Evolutionary conservation across 140 eudicot genomes (phyloP).

Genomic region (Oenanthe javanica): DNA sequence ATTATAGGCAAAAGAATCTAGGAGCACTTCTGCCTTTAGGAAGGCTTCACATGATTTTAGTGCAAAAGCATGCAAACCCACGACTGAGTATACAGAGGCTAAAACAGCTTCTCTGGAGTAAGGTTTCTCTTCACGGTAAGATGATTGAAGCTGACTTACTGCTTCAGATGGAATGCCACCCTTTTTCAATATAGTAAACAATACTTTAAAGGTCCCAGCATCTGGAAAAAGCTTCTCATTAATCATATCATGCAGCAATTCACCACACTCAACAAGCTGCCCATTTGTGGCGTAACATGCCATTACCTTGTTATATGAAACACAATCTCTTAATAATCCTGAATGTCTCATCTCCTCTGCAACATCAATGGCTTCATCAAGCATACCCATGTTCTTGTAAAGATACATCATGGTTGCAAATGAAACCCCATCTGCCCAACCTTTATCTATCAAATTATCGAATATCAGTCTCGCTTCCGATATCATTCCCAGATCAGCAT

Average conservation of each 20-base stretch:
- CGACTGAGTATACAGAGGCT: conserved; percentile 46
- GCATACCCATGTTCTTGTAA: conserved; percentile 84
- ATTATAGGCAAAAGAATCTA: conserved; percentile 47
- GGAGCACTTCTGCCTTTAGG: conserved; percentile 20
- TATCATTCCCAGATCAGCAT: conserved; percentile 71
- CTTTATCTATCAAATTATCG: conserved; percentile 37
- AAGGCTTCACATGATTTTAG: conserved; percentile 39
- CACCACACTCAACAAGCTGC: conserved; percentile 51
- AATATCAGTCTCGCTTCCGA: conserved; percentile 57
- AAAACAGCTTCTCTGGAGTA: conserved; percentile 45
- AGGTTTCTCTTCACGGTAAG: conserved; percentile 47
- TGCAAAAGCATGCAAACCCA: conserved; percentile 54
- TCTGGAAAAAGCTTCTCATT: conserved; percentile 38
- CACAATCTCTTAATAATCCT: conserved; percentile 42
- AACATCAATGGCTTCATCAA: conserved; percentile 59
- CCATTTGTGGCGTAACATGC: conserved; percentile 63
- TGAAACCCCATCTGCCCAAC: conserved; percentile 58
- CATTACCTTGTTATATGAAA: conserved; percentile 65
- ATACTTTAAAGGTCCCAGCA: conserved; percentile 53
- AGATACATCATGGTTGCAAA: conserved; percentile 67
- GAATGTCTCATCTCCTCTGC: conserved; percentile 64
- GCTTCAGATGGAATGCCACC: conserved; percentile 52
- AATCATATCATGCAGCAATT: conserved; percentile 59
- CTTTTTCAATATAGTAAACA: conserved; percentile 60
- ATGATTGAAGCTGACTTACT: conserved; percentile 48